Evolutionary conservation across 129 eudicot genomes (phyloP), one percentile per base, ranked within the genome.

Genomic region (Tagetes erecta): DNA sequence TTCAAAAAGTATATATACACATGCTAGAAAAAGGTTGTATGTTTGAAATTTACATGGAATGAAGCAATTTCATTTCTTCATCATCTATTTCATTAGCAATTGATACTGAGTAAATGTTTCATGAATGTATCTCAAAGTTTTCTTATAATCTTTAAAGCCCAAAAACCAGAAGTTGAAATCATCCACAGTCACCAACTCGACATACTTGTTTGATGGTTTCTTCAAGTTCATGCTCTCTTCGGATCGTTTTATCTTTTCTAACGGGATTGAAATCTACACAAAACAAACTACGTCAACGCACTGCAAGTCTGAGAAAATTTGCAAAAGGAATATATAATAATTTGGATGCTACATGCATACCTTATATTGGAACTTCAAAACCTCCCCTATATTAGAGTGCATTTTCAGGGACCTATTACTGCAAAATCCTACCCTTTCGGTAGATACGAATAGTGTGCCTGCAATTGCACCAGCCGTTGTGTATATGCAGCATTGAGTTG

Each of bases 381-480:
- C 12, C 40, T 64, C 73, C 13, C 83, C 83, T 0, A 59, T 56
- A 1, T 75, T 41, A 52, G 84, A 64, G 71, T 64, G 71, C 7
- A 63, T 66, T 79, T 75, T 59, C 52, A 79, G 27, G 68, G 81
- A 44, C 45, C 78, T 83, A 60, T 75, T 67, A 58, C 87, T 83
- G 76, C 78, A 64, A 42, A 74, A 79, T 46, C 72, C 79, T 4
- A 79, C 72, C 57, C 76, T 65, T 68, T 64, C 59, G 0, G 76
- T 79, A 63, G 84, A 79, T 52, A 83, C 64, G 9, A 79, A 83
- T 59, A 83, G 81, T 38, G 65, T 62, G 70, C 86, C 86, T 69
- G 81, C 44, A 39, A 83, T 78, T 5, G 83, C 70, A 30, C 83
- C 78, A 1, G 81, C 80, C 31, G 83, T 83, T 12, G 86, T 83